Conservation (phyloP, 257 asterid species). For the Jacaranda copaia region DNA sequence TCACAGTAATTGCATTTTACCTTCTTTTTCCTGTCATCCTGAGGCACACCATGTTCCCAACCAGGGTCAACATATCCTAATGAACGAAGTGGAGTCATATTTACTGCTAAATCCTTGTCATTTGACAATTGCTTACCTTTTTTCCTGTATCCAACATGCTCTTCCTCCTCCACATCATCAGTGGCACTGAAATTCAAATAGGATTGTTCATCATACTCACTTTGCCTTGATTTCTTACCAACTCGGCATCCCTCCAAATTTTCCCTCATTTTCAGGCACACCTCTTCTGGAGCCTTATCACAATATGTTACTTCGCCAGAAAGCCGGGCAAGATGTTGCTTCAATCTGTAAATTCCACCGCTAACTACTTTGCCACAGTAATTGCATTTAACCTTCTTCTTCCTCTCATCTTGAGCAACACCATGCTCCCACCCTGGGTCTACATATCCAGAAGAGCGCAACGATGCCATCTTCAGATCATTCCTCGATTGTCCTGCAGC, state of each 20-base stretch:
- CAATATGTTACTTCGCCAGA: constrained; percentile 94
- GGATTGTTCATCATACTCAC: constrained; percentile 75
- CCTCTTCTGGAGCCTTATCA: constrained; percentile 90
- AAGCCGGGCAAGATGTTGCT: constrained; percentile 91
- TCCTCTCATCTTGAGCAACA: constrained; percentile 86
- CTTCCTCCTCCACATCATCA: constrained; percentile 71
- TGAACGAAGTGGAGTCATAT: constrained; percentile 84
- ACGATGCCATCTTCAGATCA: constrained; percentile 66
- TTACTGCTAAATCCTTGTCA: constrained; percentile 69
- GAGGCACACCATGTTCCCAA: constrained; percentile 95
- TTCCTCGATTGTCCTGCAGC: constrained; percentile 30
- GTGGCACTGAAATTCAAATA: constrained; percentile 62
- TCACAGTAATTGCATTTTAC: constrained; percentile 95
- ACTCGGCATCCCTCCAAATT: constrained; percentile 86
- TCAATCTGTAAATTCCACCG: constrained; percentile 89
- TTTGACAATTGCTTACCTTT: constrained; percentile 72
- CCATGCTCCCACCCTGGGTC: constrained; percentile 99
- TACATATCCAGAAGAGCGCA: constrained; percentile 74
- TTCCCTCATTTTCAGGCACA: constrained; percentile 74
- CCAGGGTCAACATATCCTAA: constrained; percentile 93
- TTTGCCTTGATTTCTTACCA: constrained; percentile 72
- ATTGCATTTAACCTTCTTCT: constrained; percentile 89
- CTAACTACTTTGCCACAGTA: constrained; percentile 93
- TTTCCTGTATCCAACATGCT: constrained; percentile 60
- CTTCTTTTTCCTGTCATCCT: constrained; percentile 94